Percentiles rank a stretch among this genome's conserved stretches.
These are phyloP conservation scores for Chlorella sp. DNA, from an alignment of 139 green algal genomes.

Conservation along the genomic window DNA sequence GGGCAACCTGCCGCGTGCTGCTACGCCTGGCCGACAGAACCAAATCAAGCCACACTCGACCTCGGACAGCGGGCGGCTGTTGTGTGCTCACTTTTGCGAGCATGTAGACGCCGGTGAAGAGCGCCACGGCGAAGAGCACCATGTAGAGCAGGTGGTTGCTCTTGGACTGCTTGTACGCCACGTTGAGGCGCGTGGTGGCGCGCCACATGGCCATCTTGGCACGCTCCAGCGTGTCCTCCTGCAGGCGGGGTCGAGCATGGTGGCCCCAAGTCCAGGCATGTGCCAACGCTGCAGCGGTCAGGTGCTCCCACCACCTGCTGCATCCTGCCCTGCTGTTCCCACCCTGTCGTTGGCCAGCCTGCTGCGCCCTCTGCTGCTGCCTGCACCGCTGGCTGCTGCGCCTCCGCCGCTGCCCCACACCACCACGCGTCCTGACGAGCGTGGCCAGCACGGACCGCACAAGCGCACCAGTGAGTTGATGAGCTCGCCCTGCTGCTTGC, in stretches of 20 bases:
- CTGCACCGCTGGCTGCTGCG: background rate
- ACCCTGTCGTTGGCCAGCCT: background rate
- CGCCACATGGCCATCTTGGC: constrained; percentile 19
- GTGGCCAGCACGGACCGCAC: background rate
- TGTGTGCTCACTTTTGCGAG: constrained; percentile 15
- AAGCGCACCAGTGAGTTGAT: constrained; percentile 22
- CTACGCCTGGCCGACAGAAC: no score
- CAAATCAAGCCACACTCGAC: no score
- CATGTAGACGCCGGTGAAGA: constrained; percentile 25
- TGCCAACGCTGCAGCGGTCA: no score
- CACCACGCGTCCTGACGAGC: background rate
- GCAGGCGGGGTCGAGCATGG: background rate
- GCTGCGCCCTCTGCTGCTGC: background rate
- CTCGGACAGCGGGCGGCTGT: no score
- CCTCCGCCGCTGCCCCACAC: background rate
- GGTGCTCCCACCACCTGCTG: no score
- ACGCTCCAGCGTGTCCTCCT: constrained; percentile 34
- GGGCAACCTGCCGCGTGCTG: no score
- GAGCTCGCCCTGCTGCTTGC: constrained; percentile 23
- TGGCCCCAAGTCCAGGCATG: no score
- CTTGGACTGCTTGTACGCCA: constrained; percentile 16
- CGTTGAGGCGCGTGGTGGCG: constrained; percentile 23
- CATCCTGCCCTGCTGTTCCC: no score
- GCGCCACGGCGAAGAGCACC: constrained; percentile 18
- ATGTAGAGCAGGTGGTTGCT: constrained; percentile 33